A percentile compares a stretch with the other conserved stretches of the same genome.
Conservation (phyloP, 169 alveolate species). For the Cryptosporidium felis region DNA sequence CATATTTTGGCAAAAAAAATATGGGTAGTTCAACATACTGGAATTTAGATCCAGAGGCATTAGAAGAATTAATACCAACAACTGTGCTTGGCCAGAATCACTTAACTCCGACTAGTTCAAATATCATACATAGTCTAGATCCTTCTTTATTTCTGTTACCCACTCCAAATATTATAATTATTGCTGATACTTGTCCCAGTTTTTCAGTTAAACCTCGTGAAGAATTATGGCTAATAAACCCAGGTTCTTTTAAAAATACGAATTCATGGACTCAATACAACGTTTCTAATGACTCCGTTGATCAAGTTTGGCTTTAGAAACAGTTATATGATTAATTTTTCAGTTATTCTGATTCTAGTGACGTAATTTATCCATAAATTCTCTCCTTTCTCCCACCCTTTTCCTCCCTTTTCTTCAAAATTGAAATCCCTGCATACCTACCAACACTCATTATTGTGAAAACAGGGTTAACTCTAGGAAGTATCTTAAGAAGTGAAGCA, state of each 20-base stretch:
- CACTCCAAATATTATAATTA: conserved; percentile 41
- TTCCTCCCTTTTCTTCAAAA: neutral
- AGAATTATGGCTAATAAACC: conserved; percentile 43
- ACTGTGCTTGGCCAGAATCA: conserved; percentile 57
- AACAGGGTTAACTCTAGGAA: conserved; percentile 58
- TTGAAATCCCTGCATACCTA: conserved; percentile 68
- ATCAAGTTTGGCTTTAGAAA: conserved; percentile 30
- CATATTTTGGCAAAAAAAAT: conserved; percentile 21
- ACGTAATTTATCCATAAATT: neutral
- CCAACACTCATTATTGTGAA: conserved; percentile 36
- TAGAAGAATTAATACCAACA: conserved; percentile 33
- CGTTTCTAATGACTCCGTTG: neutral
- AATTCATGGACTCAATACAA: conserved; percentile 58
- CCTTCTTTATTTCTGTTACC: conserved; percentile 14
- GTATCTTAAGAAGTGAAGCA: conserved; percentile 46
- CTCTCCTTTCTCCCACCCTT: neutral
- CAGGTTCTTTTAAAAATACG: conserved; percentile 66
- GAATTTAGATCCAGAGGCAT: conserved; percentile 14
- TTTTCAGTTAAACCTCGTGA: conserved; percentile 29
- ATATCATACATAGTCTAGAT: conserved; percentile 31
- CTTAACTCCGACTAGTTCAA: conserved; percentile 50
- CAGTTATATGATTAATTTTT: neutral
- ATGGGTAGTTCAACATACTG: conserved; percentile 17
- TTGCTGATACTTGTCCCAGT: conserved; percentile 58
- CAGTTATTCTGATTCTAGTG: neutral